Percentiles rank a stretch among this genome's conserved stretches.
Conservation (phyloP, 1,284 basidiomycete species). For the Exobasidium cylindrosporum region DNA sequence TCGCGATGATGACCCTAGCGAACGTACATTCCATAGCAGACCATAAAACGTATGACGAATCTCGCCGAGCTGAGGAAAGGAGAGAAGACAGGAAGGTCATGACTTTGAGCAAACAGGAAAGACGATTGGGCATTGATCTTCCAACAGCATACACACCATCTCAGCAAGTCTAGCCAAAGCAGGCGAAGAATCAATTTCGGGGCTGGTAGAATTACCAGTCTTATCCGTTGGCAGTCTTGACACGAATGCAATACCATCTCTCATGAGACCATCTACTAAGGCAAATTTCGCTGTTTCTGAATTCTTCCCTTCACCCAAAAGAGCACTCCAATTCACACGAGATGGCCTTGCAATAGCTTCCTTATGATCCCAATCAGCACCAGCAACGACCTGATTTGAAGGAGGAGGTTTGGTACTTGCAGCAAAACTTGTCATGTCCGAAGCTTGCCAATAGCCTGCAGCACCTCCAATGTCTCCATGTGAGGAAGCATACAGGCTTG, state of each 20-base stretch:
- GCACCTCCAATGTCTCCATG: conserved; percentile 46
- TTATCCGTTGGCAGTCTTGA: conserved; percentile 62
- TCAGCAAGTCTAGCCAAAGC: conserved; percentile 31
- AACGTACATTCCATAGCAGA: conserved; percentile 80
- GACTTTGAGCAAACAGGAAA: too few relatives aligned
- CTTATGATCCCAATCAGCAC: conserved; percentile 6
- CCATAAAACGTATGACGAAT: conserved; percentile 89
- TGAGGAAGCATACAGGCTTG: conserved; percentile 48
- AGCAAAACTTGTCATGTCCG: conserved; percentile 23
- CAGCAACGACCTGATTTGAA: conserved; percentile 9
- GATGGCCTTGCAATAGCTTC: conserved; percentile 11
- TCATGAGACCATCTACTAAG: conserved; percentile 54
- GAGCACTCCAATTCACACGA: conserved; percentile 6
- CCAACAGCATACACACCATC: conserved; percentile 55
- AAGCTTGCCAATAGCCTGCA: conserved; percentile 37
- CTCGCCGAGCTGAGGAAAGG: conserved; percentile 68
- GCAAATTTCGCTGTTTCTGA: conserved; percentile 25
- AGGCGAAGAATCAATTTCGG: conserved; percentile 17
- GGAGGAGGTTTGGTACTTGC: not conserved
- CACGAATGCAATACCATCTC: conserved; percentile 62
- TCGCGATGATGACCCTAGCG: conserved; percentile 63
- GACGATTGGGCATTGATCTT: too few relatives aligned
- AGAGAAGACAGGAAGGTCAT: not conserved
- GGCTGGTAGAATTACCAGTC: conserved; percentile 36
- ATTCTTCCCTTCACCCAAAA: conserved; percentile 2